Percentiles rank a stretch among this genome's conserved stretches.
Conservation (phyloP, 1,284 basidiomycete genomes). For the Athelia sp. region DNA sequence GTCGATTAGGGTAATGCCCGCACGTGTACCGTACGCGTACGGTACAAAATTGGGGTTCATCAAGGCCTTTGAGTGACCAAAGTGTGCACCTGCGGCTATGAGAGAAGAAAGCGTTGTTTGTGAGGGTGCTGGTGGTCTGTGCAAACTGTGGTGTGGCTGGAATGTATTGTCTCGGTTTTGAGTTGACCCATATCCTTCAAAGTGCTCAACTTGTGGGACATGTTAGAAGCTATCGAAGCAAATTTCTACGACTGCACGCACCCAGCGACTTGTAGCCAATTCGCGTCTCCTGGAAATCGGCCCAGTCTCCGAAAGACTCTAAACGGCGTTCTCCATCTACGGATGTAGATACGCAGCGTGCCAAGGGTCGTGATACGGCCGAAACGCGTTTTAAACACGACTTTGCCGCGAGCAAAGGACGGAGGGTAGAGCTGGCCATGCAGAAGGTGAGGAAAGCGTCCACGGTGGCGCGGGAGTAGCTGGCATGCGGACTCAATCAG, state of each 20-base stretch:
- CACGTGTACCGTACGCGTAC: constrained; percentile 91
- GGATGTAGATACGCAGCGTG: constrained; percentile 24
- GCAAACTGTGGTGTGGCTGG: constrained; percentile 70
- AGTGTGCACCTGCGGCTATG: constrained; percentile 89
- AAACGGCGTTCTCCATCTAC: constrained; percentile 28
- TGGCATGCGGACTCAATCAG: background rate
- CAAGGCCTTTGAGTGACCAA: constrained; percentile 82
- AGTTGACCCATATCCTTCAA: constrained; percentile 74
- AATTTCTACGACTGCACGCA: constrained; percentile 25
- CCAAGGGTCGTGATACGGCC: constrained; percentile 9
- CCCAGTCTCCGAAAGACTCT: constrained; percentile 58
- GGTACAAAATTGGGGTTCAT: constrained; percentile 88
- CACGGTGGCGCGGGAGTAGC: no score
- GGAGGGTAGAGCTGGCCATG: constrained; percentile 22
- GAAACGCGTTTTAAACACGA: constrained; percentile 25
- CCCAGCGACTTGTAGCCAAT: constrained; percentile 48
- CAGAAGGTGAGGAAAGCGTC: background rate
- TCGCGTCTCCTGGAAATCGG: constrained; percentile 52
- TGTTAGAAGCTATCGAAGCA: constrained; percentile 10
- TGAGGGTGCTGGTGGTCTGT: constrained; percentile 55
- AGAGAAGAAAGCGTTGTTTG: constrained; percentile 85
- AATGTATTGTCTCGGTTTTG: constrained; percentile 68
- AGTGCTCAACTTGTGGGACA: constrained; percentile 48
- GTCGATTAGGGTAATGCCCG: constrained; percentile 92
- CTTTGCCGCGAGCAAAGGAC: constrained; percentile 36